These are phyloP conservation scores for Craterostigma plantagineum DNA, from an alignment of 257 asterid species.

Conservation along the genomic window DNA sequence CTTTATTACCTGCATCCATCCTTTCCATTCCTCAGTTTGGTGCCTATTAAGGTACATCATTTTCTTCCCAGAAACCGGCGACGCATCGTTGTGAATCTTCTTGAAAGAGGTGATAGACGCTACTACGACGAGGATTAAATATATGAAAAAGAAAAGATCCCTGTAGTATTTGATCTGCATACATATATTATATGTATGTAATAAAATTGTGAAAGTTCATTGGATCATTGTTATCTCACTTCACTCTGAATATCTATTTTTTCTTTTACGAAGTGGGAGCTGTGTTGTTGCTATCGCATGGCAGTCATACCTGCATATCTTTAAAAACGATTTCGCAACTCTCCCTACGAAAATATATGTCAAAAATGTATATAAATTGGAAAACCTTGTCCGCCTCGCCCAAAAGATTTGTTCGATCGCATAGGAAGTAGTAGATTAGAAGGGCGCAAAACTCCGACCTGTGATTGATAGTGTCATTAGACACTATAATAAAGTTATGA, in stretches of 20 bases:
- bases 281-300: no score
- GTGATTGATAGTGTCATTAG: conserved; percentile 2
- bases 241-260: no score
- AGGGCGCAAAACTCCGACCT: conserved; percentile 87
- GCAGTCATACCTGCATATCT: no score
- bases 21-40: conserved; percentile 98
- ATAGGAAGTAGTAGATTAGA: conserved; percentile 52
- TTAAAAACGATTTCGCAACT: conserved; percentile 1
- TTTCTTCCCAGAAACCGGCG: conserved; percentile 63
- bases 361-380: no score
- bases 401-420: conserved; percentile 76
- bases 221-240: no score
- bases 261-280: no score
- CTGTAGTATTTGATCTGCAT: conserved; percentile 57
- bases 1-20: conserved; percentile 94
- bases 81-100: conserved; percentile 74
- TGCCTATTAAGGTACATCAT: conserved; percentile 82
- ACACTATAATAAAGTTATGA: no score
- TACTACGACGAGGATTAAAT: conserved; percentile 77
- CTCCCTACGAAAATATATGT: no score
- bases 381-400: conserved; percentile 75
- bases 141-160: conserved; percentile 82
- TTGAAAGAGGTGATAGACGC: conserved; percentile 73
- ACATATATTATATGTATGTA: no score
- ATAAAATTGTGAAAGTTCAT: no score